Conservation (phyloP, 1,139 yeast species). For the Yamadazyma triangularis region DNA sequence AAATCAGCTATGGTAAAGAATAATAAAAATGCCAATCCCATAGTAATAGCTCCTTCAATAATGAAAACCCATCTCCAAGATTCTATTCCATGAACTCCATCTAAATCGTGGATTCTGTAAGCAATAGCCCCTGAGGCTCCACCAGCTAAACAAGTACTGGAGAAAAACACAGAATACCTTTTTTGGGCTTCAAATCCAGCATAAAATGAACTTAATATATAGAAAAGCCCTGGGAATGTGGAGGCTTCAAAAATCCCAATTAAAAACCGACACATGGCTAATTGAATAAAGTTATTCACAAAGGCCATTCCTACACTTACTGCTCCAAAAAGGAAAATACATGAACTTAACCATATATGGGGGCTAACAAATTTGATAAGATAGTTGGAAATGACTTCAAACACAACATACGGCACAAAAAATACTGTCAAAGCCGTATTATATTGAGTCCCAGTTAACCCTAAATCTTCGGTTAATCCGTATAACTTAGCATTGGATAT, state of each 20-base stretch:
- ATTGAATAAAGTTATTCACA: constrained; percentile 52
- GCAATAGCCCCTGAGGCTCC: constrained; percentile 44
- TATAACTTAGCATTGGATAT: constrained; percentile 71
- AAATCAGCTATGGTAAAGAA: constrained; percentile 51
- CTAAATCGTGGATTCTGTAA: constrained; percentile 34
- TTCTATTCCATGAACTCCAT: constrained; percentile 32
- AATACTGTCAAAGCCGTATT: constrained; percentile 63
- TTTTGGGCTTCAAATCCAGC: constrained; percentile 62
- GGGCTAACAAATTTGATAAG: constrained; percentile 58
- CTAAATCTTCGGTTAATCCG: constrained; percentile 52
- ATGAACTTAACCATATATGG: constrained; percentile 55
- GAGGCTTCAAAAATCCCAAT: constrained; percentile 67
- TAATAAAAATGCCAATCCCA: constrained; percentile 53
- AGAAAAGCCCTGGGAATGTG: constrained; percentile 71
- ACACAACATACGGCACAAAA: constrained; percentile 66
- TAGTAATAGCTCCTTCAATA: constrained; percentile 69
- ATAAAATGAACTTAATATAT: constrained; percentile 54
- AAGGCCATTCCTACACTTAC: constrained; percentile 66
- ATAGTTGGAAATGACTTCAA: constrained; percentile 66
- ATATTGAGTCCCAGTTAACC: constrained; percentile 54
- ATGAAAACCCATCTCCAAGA: constrained; percentile 79
- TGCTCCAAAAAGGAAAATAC: constrained; percentile 59
- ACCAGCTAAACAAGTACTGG: constrained; percentile 39
- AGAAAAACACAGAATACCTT: constrained; percentile 63
- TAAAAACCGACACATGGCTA: constrained; percentile 58